Evolutionary conservation across 2,329 filamentous ascomycete species (phyloP).

Genomic region (Chaetomium strumarium): DNA sequence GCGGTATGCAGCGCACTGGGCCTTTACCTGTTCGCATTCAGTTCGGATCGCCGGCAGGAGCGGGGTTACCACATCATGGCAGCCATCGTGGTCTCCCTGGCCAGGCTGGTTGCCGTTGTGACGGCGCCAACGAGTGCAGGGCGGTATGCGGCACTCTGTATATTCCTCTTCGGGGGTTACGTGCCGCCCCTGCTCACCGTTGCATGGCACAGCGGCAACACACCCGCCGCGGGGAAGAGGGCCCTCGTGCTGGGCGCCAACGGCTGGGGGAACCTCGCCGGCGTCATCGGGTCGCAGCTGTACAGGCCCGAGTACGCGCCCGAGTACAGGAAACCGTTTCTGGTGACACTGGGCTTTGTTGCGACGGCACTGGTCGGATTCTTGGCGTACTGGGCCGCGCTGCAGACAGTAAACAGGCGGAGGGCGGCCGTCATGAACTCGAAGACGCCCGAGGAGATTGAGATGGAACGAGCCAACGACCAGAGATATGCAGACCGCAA

Average conservation of each 20-base stretch:
- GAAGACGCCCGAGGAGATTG: constrained; percentile 7
- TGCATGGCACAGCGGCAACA: constrained; percentile 32
- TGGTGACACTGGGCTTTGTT: constrained; percentile 29
- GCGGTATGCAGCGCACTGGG: constrained; percentile 29
- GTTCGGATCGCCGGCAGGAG: constrained; percentile 28
- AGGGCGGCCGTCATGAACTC: constrained; percentile 5
- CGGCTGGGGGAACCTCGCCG: constrained; percentile 32
- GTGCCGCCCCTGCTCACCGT: constrained; percentile 30
- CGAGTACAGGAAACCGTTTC: constrained; percentile 29
- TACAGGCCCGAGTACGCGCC: constrained; percentile 30
- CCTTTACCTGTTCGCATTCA: constrained; percentile 28
- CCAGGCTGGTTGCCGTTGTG: constrained; percentile 26
- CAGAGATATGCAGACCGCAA: constrained; percentile 10
- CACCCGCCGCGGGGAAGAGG: constrained; percentile 29
- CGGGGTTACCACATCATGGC: constrained; percentile 29
- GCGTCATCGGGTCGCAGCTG: constrained; percentile 29
- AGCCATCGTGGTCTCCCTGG: constrained; percentile 25
- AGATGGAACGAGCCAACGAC: constrained; percentile 1
- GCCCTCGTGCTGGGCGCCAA: constrained; percentile 32
- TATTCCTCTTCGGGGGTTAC: constrained; percentile 30
- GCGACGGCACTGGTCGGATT: constrained; percentile 29
- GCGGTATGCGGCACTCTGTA: constrained; percentile 28
- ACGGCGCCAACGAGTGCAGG: constrained; percentile 17
- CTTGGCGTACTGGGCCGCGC: constrained; percentile 25
- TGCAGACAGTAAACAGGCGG: constrained; percentile 16